Evolutionary conservation across 2,329 filamentous ascomycete species (phyloP).

Genomic region (Colletotrichum acutatum): DNA sequence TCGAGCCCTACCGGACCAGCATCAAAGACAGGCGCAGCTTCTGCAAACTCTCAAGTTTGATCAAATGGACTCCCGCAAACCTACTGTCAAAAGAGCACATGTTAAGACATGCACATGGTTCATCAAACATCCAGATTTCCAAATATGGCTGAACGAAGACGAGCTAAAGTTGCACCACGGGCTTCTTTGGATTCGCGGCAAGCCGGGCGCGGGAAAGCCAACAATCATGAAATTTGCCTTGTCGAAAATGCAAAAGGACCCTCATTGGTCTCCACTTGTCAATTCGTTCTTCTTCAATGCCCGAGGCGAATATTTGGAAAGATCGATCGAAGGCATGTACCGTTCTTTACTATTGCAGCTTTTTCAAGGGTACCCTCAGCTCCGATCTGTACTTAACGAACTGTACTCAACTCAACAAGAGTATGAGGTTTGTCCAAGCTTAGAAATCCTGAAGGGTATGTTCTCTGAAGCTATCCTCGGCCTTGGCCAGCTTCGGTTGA

Average conservation of each 20-base stretch:
- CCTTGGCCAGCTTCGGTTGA: constrained; percentile 20
- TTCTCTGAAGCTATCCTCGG: background rate
- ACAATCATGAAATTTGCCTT: constrained; percentile 20
- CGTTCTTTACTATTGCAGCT: constrained; percentile 22
- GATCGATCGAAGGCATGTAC: constrained; percentile 23
- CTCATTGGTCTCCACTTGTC: rapidly evolving
- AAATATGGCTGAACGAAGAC: constrained; percentile 23
- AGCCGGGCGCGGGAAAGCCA: background rate
- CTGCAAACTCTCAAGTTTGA: constrained; percentile 33
- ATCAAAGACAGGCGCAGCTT: background rate
- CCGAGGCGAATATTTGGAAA: constrained; percentile 22
- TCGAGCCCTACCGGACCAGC: background rate
- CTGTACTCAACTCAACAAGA: constrained; percentile 35
- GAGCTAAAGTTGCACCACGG: background rate
- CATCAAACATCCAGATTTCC: constrained; percentile 15
- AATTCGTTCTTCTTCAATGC: constrained; percentile 34
- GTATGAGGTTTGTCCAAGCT: rapidly evolving
- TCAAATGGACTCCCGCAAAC: constrained; percentile 29
- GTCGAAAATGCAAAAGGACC: background rate
- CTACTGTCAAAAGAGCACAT: constrained; percentile 29
- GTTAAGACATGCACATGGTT: constrained; percentile 39
- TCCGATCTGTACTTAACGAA: constrained; percentile 18
- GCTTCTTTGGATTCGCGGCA: constrained; percentile 15
- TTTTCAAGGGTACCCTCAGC: background rate
- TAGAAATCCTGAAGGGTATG: background rate